These are phyloP conservation scores for Lignosus rhinocerotis DNA, from an alignment of 1,284 basidiomycete species.

Conservation along the genomic window DNA sequence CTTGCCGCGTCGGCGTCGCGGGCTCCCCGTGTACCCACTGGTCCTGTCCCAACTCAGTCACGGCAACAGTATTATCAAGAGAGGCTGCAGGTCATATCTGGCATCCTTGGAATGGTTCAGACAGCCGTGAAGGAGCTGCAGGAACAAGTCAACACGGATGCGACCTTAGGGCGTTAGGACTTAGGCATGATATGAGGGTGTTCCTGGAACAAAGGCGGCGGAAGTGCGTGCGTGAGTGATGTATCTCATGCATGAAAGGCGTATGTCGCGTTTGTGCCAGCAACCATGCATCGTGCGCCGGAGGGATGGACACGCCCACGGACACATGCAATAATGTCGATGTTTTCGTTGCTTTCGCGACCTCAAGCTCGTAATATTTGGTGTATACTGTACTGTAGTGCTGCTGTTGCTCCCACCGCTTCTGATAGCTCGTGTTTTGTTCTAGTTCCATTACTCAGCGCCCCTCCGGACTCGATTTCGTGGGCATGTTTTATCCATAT, in stretches of 20 bases:
- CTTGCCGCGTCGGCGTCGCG: constrained; percentile 22
- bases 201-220: not conserved
- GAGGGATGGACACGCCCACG: not conserved
- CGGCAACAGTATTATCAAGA: constrained; percentile 22
- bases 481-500: not conserved
- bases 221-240: not conserved
- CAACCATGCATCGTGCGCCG: not conserved
- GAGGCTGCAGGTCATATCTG: constrained; percentile 21
- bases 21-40: constrained; percentile 18
- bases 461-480: constrained; percentile 1
- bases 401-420: constrained; percentile 8
- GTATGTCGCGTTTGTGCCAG: not conserved
- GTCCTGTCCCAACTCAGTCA: constrained; percentile 3
- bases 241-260: not conserved
- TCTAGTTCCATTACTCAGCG: constrained; percentile 4
- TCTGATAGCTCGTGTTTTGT: constrained; percentile 14
- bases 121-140: constrained; percentile 23
- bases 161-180: constrained; percentile 12
- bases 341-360: constrained; percentile 27
- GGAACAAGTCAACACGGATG: constrained; percentile 21
- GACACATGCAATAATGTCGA: constrained; percentile 18
- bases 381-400: constrained; percentile 28
- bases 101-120: constrained; percentile 25
- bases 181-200: not conserved
- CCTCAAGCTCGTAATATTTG: constrained; percentile 17